Conservation (phyloP, 129 eudicot species). For the Flaveria trinervia region DNA sequence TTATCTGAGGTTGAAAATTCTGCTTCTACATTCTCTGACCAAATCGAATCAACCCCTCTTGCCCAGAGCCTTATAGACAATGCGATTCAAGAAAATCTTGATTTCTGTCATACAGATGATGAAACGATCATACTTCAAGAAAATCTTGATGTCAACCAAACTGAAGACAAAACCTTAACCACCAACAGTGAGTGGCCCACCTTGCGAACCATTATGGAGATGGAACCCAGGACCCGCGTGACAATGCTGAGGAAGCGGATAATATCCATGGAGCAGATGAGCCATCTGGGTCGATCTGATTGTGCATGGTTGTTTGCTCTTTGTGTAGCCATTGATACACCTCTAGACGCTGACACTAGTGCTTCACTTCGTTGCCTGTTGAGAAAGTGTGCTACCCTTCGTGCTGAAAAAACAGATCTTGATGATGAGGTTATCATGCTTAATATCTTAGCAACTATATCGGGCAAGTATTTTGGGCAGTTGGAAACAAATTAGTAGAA, state of each 20-base stretch:
- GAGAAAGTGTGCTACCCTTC: slow-evolving; percentile 70
- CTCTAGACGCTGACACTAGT: slow-evolving; percentile 67
- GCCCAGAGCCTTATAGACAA: slow-evolving; percentile 34
- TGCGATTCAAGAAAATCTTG: slow-evolving; percentile 36
- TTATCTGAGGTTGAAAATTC: slow-evolving; percentile 44
- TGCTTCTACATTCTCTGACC: slow-evolving; percentile 12
- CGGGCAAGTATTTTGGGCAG: slow-evolving; percentile 91
- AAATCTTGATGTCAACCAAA: slow-evolving; percentile 29
- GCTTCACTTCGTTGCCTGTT: slow-evolving; percentile 82
- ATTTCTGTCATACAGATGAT: slow-evolving; percentile 34
- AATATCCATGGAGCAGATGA: slow-evolving; percentile 44
- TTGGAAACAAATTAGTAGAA: slow-evolving; percentile 37
- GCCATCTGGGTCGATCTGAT: slow-evolving; percentile 44
- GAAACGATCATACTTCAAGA: slow-evolving; percentile 12
- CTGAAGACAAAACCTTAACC: slow-evolving; percentile 29
- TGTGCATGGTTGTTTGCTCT: slow-evolving; percentile 89
- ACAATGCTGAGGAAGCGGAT: slow-evolving; percentile 61
- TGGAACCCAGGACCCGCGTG: slow-evolving; percentile 70
- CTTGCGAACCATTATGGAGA: slow-evolving; percentile 48
- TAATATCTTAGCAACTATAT: slow-evolving; percentile 68
- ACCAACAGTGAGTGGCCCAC: slow-evolving; percentile 43
- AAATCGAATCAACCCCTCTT: slow-evolving; percentile 32
- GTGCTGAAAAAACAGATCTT: slow-evolving; percentile 59
- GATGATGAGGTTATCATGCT: slow-evolving; percentile 85
- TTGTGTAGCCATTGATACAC: slow-evolving; percentile 77